Percentiles rank a stretch among this genome's conserved stretches.
These are phyloP conservation scores for Gracilaria vermiculophylla DNA, from an alignment of 23 red algal species.

Conservation along the genomic window DNA sequence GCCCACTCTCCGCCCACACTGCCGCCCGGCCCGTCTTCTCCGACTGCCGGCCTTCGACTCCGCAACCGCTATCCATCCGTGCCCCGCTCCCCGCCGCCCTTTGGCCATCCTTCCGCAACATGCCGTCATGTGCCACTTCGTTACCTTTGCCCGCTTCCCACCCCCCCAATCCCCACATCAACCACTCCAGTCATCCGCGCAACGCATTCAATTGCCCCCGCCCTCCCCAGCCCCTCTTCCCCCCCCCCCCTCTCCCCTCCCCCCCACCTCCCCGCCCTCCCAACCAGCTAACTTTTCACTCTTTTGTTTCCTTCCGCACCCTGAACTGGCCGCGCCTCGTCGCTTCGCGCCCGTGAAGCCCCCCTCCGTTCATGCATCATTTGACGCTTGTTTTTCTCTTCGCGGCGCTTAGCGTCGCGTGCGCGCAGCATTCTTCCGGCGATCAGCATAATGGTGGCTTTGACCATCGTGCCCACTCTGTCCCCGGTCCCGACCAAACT, in stretches of 20 bases:
- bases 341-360: slow-evolving; percentile 6
- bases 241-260: background rate
- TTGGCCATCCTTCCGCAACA: background rate
- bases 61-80: too few species aligned
- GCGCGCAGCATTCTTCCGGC: background rate
- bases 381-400: background rate
- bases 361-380: slow-evolving; percentile 2
- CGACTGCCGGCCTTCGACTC: too few species aligned
- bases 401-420: slow-evolving; percentile 5
- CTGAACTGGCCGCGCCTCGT: background rate
- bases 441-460: slow-evolving; percentile 34
- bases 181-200: background rate
- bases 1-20: background rate
- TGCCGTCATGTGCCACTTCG: background rate
- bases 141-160: background rate
- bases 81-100: background rate
- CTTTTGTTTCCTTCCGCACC: background rate
- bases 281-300: background rate
- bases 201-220: too few species aligned
- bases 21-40: background rate
- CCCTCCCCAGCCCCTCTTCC: background rate
- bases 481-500: slow-evolving; percentile 38
- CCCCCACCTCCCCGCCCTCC: background rate
- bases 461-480: slow-evolving; percentile 63
- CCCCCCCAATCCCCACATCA: background rate